Percentiles rank a stretch among this genome's conserved stretches.
These are phyloP conservation scores for Gymnopilus dilepis DNA, from an alignment of 768 basidiomycete species.

Conservation along the genomic window DNA sequence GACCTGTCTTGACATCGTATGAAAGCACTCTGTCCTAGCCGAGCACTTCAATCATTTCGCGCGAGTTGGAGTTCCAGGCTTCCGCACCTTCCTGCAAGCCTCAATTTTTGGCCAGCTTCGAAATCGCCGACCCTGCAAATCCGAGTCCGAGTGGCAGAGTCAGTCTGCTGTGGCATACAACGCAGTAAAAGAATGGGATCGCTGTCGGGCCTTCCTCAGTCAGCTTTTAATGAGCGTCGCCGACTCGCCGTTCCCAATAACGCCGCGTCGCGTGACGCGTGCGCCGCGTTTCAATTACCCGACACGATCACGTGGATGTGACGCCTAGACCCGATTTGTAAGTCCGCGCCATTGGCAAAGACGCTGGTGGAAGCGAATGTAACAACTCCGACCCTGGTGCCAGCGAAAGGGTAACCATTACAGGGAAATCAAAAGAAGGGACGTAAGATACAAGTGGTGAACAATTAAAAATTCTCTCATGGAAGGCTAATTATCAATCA, in stretches of 20 bases:
- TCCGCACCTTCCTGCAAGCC: slow-evolving; percentile 63
- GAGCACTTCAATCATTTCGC: not conserved
- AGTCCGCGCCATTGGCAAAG: slow-evolving; percentile 5
- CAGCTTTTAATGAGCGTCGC: not conserved
- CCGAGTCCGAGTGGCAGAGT: slow-evolving; percentile 49
- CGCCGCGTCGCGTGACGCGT: not conserved
- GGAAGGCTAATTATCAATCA: slow-evolving; percentile 16
- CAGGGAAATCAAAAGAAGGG: slow-evolving; percentile 3
- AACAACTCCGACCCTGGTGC: slow-evolving; percentile 1
- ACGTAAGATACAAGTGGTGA: not conserved
- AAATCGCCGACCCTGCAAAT: slow-evolving; percentile 44
- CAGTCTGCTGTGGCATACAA: slow-evolving; percentile 55
- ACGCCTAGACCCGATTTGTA: slow-evolving; percentile 1
- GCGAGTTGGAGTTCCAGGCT: not conserved
- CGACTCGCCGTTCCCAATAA: not conserved
- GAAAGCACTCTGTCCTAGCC: slow-evolving; percentile 51
- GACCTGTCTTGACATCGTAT: slow-evolving; percentile 54
- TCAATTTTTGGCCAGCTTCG: slow-evolving; percentile 55
- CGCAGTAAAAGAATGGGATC: not conserved
- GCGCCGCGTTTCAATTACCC: not conserved
- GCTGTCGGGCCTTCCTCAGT: no score
- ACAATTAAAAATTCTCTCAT: slow-evolving; percentile 4
- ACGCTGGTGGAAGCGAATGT: slow-evolving; percentile 1
- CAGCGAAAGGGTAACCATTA: not conserved
- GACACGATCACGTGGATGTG: slow-evolving; percentile 8